Conservation (phyloP, 2,329 filamentous ascomycete species). For the Botrytis tulipae region DNA sequence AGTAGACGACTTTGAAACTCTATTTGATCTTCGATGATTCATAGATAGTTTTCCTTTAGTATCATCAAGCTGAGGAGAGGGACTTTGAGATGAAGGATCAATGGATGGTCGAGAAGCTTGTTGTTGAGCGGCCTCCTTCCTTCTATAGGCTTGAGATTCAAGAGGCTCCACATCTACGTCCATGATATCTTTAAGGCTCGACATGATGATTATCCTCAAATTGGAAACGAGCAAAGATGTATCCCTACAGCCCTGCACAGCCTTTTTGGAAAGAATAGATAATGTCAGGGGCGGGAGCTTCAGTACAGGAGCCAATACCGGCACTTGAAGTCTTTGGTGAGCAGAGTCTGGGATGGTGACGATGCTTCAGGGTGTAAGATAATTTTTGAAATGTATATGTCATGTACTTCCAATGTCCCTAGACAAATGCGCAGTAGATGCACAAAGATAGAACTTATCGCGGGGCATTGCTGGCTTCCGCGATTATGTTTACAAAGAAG, state of each 20-base stretch:
- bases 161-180: constrained; percentile 41
- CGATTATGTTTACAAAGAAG: constrained; percentile 30
- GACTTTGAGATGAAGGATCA: constrained; percentile 28
- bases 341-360: constrained; percentile 24
- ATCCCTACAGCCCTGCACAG: constrained; percentile 37
- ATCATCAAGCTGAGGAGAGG: constrained; percentile 30
- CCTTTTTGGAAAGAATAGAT: constrained; percentile 34
- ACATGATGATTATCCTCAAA: constrained; percentile 36
- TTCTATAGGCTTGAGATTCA: constrained; percentile 39
- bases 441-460: constrained; percentile 38
- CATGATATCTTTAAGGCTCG: constrained; percentile 41
- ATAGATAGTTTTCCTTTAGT: constrained; percentile 30
- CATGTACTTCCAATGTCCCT: constrained; percentile 30
- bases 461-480: constrained; percentile 37
- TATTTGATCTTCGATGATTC: constrained; percentile 35
- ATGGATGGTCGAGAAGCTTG: constrained; percentile 31
- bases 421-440: constrained; percentile 33
- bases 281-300: constrained; percentile 33
- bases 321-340: constrained; percentile 28
- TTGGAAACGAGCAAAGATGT: constrained; percentile 31
- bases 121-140: constrained; percentile 35
- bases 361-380: constrained; percentile 20
- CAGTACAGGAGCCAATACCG: constrained; percentile 31
- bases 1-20: constrained; percentile 29
- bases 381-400: constrained; percentile 29